Percentiles rank a stretch among this genome's conserved stretches.
Conservation (phyloP, 345 rosid genomes). For the Mallotus nudiflorus region DNA sequence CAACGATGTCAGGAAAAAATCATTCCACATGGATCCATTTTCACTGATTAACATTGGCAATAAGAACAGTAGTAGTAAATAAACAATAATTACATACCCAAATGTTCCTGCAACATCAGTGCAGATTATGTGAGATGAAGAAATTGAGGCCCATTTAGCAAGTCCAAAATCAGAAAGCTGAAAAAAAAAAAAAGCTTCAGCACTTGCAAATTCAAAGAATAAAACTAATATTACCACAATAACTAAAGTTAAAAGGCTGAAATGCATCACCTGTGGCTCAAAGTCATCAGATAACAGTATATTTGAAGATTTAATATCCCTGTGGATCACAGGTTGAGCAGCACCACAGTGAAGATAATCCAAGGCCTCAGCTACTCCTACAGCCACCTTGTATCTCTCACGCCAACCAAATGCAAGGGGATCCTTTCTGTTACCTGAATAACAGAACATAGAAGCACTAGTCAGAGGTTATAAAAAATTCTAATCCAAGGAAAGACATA, state of each 20-base stretch:
- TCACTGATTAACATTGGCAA: background rate
- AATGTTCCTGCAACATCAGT: conserved; percentile 89
- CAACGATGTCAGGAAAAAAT: background rate
- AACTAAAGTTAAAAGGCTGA: background rate
- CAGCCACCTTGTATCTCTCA: conserved; percentile 84
- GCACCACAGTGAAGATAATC: conserved; percentile 64
- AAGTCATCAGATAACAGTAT: conserved; percentile 89
- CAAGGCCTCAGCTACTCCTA: conserved; percentile 90
- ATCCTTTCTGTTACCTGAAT: conserved; percentile 64
- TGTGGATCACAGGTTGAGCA: conserved; percentile 69
- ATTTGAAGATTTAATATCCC: conserved; percentile 95
- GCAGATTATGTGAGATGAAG: conserved; percentile 49
- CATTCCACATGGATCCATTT: background rate
- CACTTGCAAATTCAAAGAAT: conserved; percentile 8
- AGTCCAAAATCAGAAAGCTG: conserved; percentile 99
- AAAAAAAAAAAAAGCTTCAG: conserved; percentile 10
- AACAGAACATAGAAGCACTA: background rate
- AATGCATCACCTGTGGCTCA: conserved; percentile 74
- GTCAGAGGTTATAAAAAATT: background rate
- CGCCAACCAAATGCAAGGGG: conserved; percentile 60
- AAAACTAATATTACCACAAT: conserved; percentile 6
- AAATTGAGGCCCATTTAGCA: conserved; percentile 61
- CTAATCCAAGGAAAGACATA: conserved; percentile 1
- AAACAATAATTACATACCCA: conserved; percentile 59
- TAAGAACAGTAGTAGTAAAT: background rate